Evolutionary conservation across 768 basidiomycete genomes (phyloP).

Genomic region (Termitomyces sp.): DNA sequence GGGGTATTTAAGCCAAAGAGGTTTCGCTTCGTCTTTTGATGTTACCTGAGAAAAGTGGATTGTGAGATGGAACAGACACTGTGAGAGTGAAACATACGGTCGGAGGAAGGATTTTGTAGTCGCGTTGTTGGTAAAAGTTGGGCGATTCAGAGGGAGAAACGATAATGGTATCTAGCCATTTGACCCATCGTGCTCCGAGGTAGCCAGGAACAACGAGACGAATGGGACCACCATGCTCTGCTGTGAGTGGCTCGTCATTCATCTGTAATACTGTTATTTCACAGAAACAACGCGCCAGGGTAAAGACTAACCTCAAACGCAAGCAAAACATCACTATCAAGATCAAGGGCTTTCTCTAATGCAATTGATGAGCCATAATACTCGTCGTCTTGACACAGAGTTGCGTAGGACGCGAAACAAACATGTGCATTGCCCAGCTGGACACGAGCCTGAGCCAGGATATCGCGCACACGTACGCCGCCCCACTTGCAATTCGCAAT

Average conservation of each 20-base stretch:
- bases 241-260: constrained; percentile 52
- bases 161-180: constrained; percentile 64
- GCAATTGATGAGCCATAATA: constrained; percentile 64
- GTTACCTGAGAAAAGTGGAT: constrained; percentile 28
- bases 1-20: constrained; percentile 50
- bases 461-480: constrained; percentile 51
- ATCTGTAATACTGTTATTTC: constrained; percentile 34
- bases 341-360: constrained; percentile 39
- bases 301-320: constrained; percentile 47
- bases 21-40: constrained; percentile 36
- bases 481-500: constrained; percentile 66
- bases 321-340: constrained; percentile 47
- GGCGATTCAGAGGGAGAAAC: constrained; percentile 50
- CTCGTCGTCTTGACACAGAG: constrained; percentile 53
- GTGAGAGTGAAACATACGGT: constrained; percentile 24
- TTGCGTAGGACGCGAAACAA: constrained; percentile 56
- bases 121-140: constrained; percentile 68
- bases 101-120: constrained; percentile 62
- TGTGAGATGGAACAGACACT: constrained; percentile 3
- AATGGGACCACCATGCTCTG: constrained; percentile 62
- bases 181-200: constrained; percentile 69
- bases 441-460: constrained; percentile 43
- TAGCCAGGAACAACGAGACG: constrained; percentile 66
- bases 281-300: background rate
- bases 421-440: constrained; percentile 36